phyloP scores from a whole-genome alignment of 108 stramenopile genomes.

The Schizochytrium sp. region DNA sequence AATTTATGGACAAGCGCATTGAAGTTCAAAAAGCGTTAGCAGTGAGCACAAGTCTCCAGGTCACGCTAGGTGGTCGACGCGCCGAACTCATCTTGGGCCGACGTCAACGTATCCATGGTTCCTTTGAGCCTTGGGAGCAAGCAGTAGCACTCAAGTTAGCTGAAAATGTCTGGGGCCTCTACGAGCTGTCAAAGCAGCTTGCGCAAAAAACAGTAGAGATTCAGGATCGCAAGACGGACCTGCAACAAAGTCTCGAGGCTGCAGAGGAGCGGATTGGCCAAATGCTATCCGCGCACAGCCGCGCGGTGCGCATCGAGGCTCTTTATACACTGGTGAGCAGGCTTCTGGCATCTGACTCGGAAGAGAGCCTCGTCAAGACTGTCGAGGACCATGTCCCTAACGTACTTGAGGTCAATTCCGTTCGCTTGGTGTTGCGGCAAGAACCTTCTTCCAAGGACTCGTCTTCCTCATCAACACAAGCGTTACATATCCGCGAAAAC shows the following conservation, averaged over 20 bases:
- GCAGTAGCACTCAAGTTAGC: background rate
- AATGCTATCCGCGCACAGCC: background rate
- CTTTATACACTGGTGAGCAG: background rate
- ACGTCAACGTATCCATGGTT: background rate
- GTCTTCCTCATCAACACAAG: no score
- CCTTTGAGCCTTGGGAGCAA: background rate
- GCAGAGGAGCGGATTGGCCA: background rate
- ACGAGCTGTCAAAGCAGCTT: background rate
- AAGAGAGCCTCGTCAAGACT: no score
- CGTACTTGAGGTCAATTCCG: no score
- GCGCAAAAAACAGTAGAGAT: background rate
- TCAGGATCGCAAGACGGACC: background rate
- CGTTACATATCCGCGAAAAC: no score
- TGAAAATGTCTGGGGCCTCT: background rate
- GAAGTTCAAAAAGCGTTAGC: background rate
- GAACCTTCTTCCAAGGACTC: no score
- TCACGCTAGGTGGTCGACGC: background rate
- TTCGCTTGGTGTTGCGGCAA: no score
- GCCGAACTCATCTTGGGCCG: background rate
- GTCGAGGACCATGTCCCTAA: no score
- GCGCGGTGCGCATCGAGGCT: background rate
- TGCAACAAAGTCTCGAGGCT: background rate
- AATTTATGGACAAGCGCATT: background rate
- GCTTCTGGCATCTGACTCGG: no score
- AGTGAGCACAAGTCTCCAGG: background rate